Conservation (phyloP, 352 stramenopile genomes). For the Peronospora farinosa region DNA sequence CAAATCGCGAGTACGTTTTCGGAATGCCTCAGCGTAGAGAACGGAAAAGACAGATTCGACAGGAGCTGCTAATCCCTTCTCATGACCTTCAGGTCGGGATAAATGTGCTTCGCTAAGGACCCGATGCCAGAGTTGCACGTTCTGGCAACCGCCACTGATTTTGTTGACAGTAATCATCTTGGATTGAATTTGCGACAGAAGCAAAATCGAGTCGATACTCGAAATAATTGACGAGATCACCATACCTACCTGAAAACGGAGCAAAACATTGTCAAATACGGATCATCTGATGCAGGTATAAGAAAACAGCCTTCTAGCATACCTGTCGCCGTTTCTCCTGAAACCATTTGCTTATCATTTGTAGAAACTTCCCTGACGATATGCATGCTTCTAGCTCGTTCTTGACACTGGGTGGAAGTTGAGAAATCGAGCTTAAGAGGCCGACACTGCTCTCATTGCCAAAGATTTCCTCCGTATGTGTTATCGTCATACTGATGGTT, state of each 20-base stretch:
- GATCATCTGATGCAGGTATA: not conserved
- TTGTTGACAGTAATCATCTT: conserved; percentile 46
- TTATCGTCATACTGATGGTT: conserved; percentile 46
- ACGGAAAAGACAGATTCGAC: conserved; percentile 49
- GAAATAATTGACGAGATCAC: conserved; percentile 42
- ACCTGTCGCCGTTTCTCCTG: conserved; percentile 35
- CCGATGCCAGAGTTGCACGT: conserved; percentile 35
- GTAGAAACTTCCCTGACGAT: conserved; percentile 27
- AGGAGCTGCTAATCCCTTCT: conserved; percentile 7
- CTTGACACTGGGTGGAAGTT: conserved; percentile 25
- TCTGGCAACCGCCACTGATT: conserved; percentile 27
- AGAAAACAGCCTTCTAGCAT: not conserved
- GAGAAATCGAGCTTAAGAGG: conserved; percentile 24
- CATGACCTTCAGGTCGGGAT: conserved; percentile 2
- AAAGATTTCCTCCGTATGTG: conserved; percentile 59
- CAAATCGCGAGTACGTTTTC: conserved; percentile 56
- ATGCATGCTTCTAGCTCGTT: conserved; percentile 27
- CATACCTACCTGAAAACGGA: conserved; percentile 33
- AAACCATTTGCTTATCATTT: conserved; percentile 36
- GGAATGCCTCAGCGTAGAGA: conserved; percentile 58
- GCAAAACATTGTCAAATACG: not conserved
- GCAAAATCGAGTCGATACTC: conserved; percentile 49
- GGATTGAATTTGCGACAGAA: conserved; percentile 50
- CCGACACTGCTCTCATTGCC: conserved; percentile 11
- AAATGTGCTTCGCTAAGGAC: conserved; percentile 9